Evolutionary conservation across 2,329 filamentous ascomycete genomes (phyloP), one percentile per base, ranked within the genome.

Genomic region (Fusarium subglutinans): DNA sequence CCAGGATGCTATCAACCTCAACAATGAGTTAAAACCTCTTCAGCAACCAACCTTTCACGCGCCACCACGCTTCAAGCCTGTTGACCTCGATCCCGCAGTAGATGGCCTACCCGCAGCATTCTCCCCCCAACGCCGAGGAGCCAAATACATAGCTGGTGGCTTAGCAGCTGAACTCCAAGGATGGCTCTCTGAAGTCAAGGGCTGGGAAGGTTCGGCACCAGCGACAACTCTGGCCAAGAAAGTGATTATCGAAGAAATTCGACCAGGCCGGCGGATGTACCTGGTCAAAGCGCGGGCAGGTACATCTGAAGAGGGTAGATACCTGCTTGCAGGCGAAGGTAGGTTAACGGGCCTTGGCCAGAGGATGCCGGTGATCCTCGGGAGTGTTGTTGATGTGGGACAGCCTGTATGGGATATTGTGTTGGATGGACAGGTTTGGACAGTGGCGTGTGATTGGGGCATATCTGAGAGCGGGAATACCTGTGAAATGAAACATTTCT

Each of bases 181-280:
- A 20, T 84, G 83, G 82, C 76, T 85, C 15, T 83, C 84, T 1
- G 82, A 85, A 28, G 79, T 84, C 30, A 83, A 81, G 67, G 80
- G 80, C 17, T 81, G 79, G 80, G 79, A 81, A 22, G 75, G 76
- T 43, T 54, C 54, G 11, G 66, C 73, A 20, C 66, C 63, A n/a
- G 48, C 68, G 17, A 54, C 66, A 12, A 61, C 66, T 24, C 56
- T 74, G 10, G 72, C 63, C 3, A 64, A 79, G 41, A 77, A 70
- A 17, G 72, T 85, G 22, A 65, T 45, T 8, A 74, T 84, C 12
- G 78, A 81, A 14, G 79, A 81, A 50, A 60, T 83, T 17, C 69
- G 78, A 26, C 66, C 76, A 13, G 83, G 82, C 1, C 73, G 74
- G 55, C 73, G 79, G 33, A 84, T 84, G 83, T 82, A 81, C 65